Conservation (phyloP, 495 filamentous ascomycete species). For the Tetracladium marchalianum region DNA sequence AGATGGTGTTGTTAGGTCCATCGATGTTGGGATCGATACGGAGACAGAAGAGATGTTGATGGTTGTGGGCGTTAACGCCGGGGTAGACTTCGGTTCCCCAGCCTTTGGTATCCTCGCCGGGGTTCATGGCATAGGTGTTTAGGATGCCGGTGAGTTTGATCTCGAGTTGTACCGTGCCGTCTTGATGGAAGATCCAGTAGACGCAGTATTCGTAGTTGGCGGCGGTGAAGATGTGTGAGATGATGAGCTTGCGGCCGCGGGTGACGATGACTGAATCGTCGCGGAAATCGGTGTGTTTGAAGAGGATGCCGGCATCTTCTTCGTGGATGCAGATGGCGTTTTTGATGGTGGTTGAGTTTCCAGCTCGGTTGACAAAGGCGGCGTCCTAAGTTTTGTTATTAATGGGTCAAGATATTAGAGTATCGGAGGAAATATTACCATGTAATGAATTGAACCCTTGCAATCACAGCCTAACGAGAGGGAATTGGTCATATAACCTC, state of each 20-base stretch:
- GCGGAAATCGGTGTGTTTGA: constrained; percentile 95
- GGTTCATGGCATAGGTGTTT: constrained; percentile 81
- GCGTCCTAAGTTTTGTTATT: constrained; percentile 35
- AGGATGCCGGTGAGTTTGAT: constrained; percentile 93
- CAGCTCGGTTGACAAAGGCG: constrained; percentile 73
- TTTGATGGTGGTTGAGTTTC: constrained; percentile 69
- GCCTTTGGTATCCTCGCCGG: constrained; percentile 74
- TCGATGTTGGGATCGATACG: constrained; percentile 80
- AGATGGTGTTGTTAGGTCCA: constrained; percentile 76
- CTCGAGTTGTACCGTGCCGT: constrained; percentile 88
- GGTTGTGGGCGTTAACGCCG: constrained; percentile 71
- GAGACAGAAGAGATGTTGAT: constrained; percentile 86
- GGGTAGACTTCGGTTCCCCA: constrained; percentile 95
- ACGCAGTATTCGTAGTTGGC: constrained; percentile 97
- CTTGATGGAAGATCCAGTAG: constrained; percentile 91
- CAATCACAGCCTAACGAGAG: constrained; percentile 87
- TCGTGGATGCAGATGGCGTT: constrained; percentile 98
- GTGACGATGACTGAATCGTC: constrained; percentile 83
- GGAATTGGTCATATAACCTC: constrained; percentile 92
- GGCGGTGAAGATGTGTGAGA: constrained; percentile 92
- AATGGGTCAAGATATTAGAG: not conserved
- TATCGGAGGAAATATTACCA: constrained; percentile 27
- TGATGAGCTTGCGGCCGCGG: constrained; percentile 74
- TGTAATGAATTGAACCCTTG: constrained; percentile 90
- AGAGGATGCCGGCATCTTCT: constrained; percentile 86